Conservation (phyloP, 495 filamentous ascomycete genomes). For the Aspergillus diversus region DNA sequence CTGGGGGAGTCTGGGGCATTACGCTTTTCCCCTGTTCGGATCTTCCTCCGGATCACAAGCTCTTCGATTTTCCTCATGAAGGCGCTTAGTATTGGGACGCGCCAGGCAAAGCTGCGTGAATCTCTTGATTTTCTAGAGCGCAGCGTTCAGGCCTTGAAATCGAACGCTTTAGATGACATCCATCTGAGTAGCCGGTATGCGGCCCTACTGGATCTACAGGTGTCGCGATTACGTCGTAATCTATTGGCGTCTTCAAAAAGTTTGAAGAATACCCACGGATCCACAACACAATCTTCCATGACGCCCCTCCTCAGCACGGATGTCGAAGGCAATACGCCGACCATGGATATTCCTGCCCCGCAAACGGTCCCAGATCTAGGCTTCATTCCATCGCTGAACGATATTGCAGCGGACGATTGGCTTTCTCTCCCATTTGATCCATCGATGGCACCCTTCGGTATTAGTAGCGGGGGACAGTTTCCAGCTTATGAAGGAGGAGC, state of each 20-base stretch:
- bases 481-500: slow-evolving; percentile 54
- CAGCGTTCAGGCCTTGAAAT: slow-evolving; percentile 51
- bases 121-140: slow-evolving; percentile 53
- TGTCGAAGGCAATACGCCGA: slow-evolving; percentile 26
- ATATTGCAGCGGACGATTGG: slow-evolving; percentile 54
- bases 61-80: slow-evolving; percentile 59
- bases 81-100: slow-evolving; percentile 53
- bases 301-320: slow-evolving; percentile 37
- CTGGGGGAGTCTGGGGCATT: slow-evolving; percentile 46
- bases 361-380: slow-evolving; percentile 40
- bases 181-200: slow-evolving; percentile 57
- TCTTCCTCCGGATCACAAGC: slow-evolving; percentile 55
- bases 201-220: slow-evolving; percentile 52
- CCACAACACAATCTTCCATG: slow-evolving; percentile 35
- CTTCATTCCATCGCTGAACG: slow-evolving; percentile 39
- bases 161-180: slow-evolving; percentile 56
- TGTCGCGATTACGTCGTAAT: slow-evolving; percentile 48
- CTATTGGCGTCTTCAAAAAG: slow-evolving; percentile 43
- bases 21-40: slow-evolving; percentile 55
- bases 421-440: slow-evolving; percentile 57
- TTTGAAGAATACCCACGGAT: slow-evolving; percentile 30
- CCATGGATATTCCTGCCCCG: slow-evolving; percentile 28
- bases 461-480: slow-evolving; percentile 47
- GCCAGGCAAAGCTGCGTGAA: slow-evolving; percentile 51
- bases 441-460: slow-evolving; percentile 57